These are phyloP conservation scores for Neurospora sp. DNA, from an alignment of 495 filamentous ascomycete genomes.

Conservation along the genomic window DNA sequence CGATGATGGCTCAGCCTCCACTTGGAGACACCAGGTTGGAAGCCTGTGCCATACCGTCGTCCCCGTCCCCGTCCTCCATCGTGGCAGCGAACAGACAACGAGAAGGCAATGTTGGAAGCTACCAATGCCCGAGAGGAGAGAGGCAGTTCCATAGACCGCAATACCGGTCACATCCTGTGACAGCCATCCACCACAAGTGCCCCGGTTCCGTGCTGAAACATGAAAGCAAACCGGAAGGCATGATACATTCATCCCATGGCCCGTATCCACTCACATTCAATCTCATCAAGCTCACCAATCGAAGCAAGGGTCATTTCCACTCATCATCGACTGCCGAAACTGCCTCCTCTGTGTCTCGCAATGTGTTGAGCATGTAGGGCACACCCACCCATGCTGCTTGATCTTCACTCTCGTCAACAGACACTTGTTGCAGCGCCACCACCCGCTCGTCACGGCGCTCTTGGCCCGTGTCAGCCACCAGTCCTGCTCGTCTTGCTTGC, in stretches of 20 bases:
- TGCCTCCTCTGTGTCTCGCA: conserved; percentile 27
- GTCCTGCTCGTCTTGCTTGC: conserved; percentile 6
- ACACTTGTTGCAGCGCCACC: conserved; percentile 42
- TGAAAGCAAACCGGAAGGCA: neutral
- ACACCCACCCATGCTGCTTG: conserved; percentile 26
- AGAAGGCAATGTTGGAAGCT: neutral
- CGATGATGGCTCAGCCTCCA: neutral
- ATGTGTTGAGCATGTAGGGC: conserved; percentile 26
- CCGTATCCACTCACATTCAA: neutral
- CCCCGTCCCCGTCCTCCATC: neutral
- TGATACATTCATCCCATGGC: neutral
- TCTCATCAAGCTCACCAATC: neutral
- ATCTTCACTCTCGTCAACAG: conserved; percentile 25
- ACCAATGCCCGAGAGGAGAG: neutral
- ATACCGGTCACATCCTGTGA: neutral
- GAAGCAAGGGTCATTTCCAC: neutral
- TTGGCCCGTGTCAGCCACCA: conserved; percentile 13
- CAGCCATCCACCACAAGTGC: neutral
- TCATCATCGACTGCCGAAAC: neutral
- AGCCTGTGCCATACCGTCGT: neutral
- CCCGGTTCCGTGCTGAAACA: neutral
- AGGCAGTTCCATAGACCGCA: neutral
- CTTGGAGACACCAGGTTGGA: neutral
- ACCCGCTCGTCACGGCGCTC: conserved; percentile 18
- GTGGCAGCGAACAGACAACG: neutral